Base-by-base conservation (phyloP, 331 rosid species). In the Malus hybrid region DNA sequence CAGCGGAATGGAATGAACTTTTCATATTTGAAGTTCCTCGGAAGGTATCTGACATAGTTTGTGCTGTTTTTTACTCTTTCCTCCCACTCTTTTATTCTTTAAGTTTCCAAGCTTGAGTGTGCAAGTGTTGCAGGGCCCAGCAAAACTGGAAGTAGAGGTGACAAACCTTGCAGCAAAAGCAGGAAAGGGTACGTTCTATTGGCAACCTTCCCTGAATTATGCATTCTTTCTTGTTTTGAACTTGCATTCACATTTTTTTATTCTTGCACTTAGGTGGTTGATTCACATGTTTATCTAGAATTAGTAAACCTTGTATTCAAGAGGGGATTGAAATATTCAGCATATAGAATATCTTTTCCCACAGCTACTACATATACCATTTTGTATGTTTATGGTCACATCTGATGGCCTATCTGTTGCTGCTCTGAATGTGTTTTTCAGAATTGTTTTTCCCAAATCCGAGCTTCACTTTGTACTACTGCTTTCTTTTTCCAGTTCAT, bases 91-190 rank as follows among this genome's bases (percentile, higher is more conserved):
- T 63, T 30, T 26, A 1, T 68, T 48, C 39, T 24, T 68, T 20
- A 22, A 44, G 30, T 42, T 39, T 18, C 55, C 30, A 60, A 56
- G 19, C 14, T 36, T 58, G 75, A 56, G 67, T 34, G 55, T 76
- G 52, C 74, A 46, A 66, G 73, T 77, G 76, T 76, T 81, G 79
- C 87, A 94, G 99, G 97, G 83, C 60, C 87, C 89, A 32, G 96
- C 99, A 34, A 92, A 87, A 82, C 78, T 94, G 89, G 99, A 94
- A 84, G 88, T 94, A 72, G 99, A 94, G 85, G 92, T 94, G 78
- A 92, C 99, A 73, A 94, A 94, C 82, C 97, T 94, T 46, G 89
- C 92, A 7, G 99, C 99, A 32, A 94, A 90, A 85, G 97, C 99
- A 63, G 99, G 99, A 66, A 94, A 94, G 87, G 99, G 99, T 90